A percentile compares a stretch with the other conserved stretches of the same genome.
Conservation (phyloP, 139 green algal genomes). For the Eudorina sp. region DNA sequence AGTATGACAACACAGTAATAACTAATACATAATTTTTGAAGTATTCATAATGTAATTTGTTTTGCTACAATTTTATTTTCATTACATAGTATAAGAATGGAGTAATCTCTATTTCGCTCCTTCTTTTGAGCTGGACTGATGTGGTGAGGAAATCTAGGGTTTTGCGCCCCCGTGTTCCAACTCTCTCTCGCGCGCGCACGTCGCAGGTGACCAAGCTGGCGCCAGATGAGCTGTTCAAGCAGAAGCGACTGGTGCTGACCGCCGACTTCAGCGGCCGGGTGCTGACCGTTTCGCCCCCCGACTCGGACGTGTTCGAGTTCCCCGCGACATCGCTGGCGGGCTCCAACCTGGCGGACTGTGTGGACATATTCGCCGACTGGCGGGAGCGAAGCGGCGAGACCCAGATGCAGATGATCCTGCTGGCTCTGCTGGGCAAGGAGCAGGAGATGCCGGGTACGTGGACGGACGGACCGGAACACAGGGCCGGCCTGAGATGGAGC, state of each 20-base stretch:
- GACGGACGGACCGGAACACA: no score
- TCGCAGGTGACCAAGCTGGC: slow-evolving; percentile 10
- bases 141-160: no score
- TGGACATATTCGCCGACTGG: slow-evolving; percentile 52
- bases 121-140: no score
- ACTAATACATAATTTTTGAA: no score
- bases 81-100: no score
- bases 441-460: slow-evolving; percentile 50
- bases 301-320: slow-evolving; percentile 3
- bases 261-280: slow-evolving; percentile 21
- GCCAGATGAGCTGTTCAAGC: background rate
- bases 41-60: no score
- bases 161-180: no score
- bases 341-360: slow-evolving; percentile 13
- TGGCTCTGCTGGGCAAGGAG: slow-evolving; percentile 53
- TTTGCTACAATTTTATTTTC: no score
- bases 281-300: background rate
- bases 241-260: slow-evolving; percentile 15
- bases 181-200: no score
- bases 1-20: no score
- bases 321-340: background rate
- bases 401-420: slow-evolving; percentile 47
- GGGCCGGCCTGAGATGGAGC: no score
- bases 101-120: no score
- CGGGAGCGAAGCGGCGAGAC: background rate